phyloP scores from a whole-genome alignment of 805 yeast genomes.

The Komagataella pastoris region DNA sequence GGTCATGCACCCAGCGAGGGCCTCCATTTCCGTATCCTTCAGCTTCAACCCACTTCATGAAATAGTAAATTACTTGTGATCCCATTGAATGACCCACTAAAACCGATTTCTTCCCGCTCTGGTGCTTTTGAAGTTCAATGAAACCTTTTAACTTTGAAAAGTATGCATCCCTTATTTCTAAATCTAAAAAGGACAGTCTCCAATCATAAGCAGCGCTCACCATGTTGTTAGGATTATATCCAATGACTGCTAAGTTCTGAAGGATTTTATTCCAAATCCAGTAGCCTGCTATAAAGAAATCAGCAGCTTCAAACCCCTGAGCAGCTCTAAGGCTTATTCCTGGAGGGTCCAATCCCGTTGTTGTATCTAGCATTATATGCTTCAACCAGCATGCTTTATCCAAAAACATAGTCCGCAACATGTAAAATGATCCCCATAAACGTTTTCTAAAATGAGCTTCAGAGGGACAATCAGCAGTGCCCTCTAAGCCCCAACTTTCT shows the following conservation, averaged over 20 bases:
- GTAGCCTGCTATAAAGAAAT: conserved; percentile 91
- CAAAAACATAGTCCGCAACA: conserved; percentile 83
- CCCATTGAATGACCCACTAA: conserved; percentile 95
- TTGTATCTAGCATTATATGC: conserved; percentile 79
- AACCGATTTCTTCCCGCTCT: conserved; percentile 56
- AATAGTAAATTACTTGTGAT: conserved; percentile 75
- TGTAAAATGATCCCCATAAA: conserved; percentile 94
- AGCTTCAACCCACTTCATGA: conserved; percentile 95
- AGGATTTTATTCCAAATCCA: conserved; percentile 97
- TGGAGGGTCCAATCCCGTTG: conserved; percentile 89
- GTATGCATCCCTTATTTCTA: conserved; percentile 79
- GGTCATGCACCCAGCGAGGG: conserved; percentile 68
- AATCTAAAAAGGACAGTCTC: conserved; percentile 82
- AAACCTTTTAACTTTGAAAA: conserved; percentile 63
- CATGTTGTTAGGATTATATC: conserved; percentile 90
- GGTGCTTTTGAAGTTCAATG: conserved; percentile 45
- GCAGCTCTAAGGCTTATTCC: conserved; percentile 75
- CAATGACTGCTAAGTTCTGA: conserved; percentile 89
- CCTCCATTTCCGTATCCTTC: conserved; percentile 87
- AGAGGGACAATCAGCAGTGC: conserved; percentile 70
- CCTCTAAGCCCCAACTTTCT: conserved; percentile 82
- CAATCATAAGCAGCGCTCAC: conserved; percentile 89
- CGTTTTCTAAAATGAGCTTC: conserved; percentile 80
- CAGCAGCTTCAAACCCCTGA: conserved; percentile 94
- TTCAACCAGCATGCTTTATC: conserved; percentile 92